Evolutionary conservation across 2,329 filamentous ascomycete species (phyloP).

Genomic region (Kalmusia sp.): DNA sequence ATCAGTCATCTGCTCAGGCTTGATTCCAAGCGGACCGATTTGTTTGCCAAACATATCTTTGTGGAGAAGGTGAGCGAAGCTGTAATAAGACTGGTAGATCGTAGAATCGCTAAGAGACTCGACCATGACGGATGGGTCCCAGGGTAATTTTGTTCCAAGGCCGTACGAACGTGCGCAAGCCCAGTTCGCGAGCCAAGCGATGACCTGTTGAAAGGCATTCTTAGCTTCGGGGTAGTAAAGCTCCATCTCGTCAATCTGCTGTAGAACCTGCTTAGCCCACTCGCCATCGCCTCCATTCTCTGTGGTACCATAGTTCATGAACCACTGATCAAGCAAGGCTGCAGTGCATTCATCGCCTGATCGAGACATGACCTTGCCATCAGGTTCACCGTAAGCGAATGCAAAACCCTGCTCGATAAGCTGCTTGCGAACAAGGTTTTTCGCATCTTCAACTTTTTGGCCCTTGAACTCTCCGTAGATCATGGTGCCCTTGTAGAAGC

Average conservation of each 20-base stretch:
- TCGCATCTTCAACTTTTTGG: slow-evolving; percentile 83
- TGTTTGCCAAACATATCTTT: slow-evolving; percentile 82
- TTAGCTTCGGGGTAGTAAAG: slow-evolving; percentile 71
- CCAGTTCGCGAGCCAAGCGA: slow-evolving; percentile 88
- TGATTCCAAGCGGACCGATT: slow-evolving; percentile 57
- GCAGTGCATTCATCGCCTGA: slow-evolving; percentile 94
- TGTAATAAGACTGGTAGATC: slow-evolving; percentile 82
- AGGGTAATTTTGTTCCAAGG: slow-evolving; percentile 91
- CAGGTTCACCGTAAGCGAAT: slow-evolving; percentile 93
- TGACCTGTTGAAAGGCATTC: slow-evolving; percentile 76
- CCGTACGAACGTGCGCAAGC: slow-evolving; percentile 92
- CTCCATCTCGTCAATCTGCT: slow-evolving; percentile 67
- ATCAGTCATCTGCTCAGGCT: slow-evolving; percentile 86
- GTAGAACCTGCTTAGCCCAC: slow-evolving; percentile 74
- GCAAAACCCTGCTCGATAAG: slow-evolving; percentile 79
- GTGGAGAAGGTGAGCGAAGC: slow-evolving; percentile 71
- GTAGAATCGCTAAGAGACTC: slow-evolving; percentile 93
- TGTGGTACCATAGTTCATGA: slow-evolving; percentile 83
- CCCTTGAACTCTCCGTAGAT: slow-evolving; percentile 87
- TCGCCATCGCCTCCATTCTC: slow-evolving; percentile 71
- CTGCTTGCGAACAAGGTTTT: slow-evolving; percentile 81
- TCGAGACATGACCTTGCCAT: slow-evolving; percentile 84
- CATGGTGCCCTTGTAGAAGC: slow-evolving; percentile 95
- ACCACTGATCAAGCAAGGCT: slow-evolving; percentile 95
- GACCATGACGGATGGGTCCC: slow-evolving; percentile 89